Evolutionary conservation across 139 green algal species (phyloP), one percentile per base, ranked within the genome.

Genomic region (Chlamydomonas applanata): DNA sequence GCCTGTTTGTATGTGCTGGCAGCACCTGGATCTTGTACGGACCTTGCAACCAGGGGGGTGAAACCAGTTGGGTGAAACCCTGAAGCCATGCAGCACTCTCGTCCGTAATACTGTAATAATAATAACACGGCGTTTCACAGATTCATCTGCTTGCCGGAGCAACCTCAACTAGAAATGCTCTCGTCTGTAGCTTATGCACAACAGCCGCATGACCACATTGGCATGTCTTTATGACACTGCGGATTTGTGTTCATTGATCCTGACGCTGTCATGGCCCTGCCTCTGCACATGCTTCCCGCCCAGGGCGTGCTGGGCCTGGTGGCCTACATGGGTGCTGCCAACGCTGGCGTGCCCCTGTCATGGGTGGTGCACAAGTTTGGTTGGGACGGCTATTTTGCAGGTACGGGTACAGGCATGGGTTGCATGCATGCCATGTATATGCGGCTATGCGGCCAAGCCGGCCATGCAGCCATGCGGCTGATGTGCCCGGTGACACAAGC

Each of bases 271-370:
- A n/a, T n/a, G n/a, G n/a, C n/a, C n/a, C n/a, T n/a, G n/a, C n/a
- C n/a, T n/a, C n/a, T n/a, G n/a, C n/a, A n/a, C n/a, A n/a, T n/a
- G n/a, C n/a, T n/a, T n/a, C n/a, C n/a, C n/a, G n/a, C n/a, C n/a
- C 75, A 91, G 78, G 88, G 88, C 1, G 72, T 93, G 56, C 73
- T 93, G 36, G 88, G 88, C 32, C 83, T 88, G 73, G 71, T 93
- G 29, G 75, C 83, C 14, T 94, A 93, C 78, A 74, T 86, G 67
- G 86, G 86, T 9, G 85, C 87, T 2, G 87, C 87, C 7, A 84
- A 81, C 65, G 84, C 84, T 64, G 83, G 83, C 49, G 80, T 89
- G 25, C 87, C 87, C 2, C 74, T 92, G 56, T 82, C 81, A 4
- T 82, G 72, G 52, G 54, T 89, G 27, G 77, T 89, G 35, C 60